Evolutionary conservation across 441 rosid genomes (phyloP), one percentile per base, ranked within the genome.

Genomic region (Geranium incanum): DNA sequence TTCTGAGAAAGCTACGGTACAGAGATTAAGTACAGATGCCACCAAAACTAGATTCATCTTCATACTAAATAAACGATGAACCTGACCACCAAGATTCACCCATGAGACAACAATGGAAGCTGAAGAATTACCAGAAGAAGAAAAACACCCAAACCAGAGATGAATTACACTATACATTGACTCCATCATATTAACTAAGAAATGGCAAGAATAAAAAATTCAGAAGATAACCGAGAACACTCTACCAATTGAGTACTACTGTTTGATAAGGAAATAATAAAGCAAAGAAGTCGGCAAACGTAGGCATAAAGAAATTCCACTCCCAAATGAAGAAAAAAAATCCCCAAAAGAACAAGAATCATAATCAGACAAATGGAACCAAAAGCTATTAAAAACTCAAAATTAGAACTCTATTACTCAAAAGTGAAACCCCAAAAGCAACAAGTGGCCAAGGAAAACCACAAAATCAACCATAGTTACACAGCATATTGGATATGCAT

Each of bases 11-110:
- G 78, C 77, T 72, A 70, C 79, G 11, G 66, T 33, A 78, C 48
- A 73, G 74, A 86, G 75, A 75, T 85, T 43, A 43, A 82, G 71
- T 60, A 80, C 68, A 57, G 75, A 76, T 3, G 85, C 66, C 71
- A 86, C 76, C 83, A 77, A 81, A 74, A 82, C 81, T 81, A 81
- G 70, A 72, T 77, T 87, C 97, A 91, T 93, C 73, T 71, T 74
- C 71, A 55, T 64, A 43, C 67, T 3, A 36, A 65, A 55, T 68
- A 76, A 60, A 64, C 60, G 72, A 63, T 50, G 78, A 63, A 62
- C 16, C 18, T 72, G 52, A 55, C 69, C 33, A 28, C 33, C 33
- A 28, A 28, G 33, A 28, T 28, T 28, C 33, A 28, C 33, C 33
- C 33, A 2, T 28, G 75, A 1, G 33, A 38, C 68, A 36, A 39